Percentiles rank a stretch among this genome's conserved stretches.
These are phyloP conservation scores for Sistotremastrum suecicum DNA, from an alignment of 768 basidiomycete genomes.

Conservation along the genomic window DNA sequence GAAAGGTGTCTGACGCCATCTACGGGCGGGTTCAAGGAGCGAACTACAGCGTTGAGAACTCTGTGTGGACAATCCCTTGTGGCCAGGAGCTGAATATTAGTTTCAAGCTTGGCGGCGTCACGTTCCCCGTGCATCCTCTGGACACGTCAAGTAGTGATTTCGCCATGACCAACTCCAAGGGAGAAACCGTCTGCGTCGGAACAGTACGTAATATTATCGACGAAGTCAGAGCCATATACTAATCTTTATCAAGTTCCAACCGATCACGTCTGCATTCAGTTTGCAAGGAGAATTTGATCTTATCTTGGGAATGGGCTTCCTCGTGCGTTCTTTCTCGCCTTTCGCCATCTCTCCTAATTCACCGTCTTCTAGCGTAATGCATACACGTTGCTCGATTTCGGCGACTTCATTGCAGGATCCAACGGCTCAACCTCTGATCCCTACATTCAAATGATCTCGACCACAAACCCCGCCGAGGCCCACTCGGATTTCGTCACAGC, in stretches of 20 bases:
- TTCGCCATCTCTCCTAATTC: neutral
- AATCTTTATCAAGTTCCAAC: conserved; percentile 49
- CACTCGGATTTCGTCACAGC: conserved; percentile 20
- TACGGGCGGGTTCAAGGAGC: conserved; percentile 70
- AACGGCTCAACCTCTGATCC: conserved; percentile 18
- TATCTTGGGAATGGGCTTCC: conserved; percentile 23
- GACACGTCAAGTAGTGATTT: conserved; percentile 54
- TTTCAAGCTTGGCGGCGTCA: conserved; percentile 53
- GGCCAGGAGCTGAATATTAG: conserved; percentile 56
- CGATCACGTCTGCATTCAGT: conserved; percentile 48
- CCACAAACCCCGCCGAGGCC: conserved; percentile 30
- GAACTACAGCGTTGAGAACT: conserved; percentile 36
- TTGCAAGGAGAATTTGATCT: conserved; percentile 13
- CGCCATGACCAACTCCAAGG: conserved; percentile 27
- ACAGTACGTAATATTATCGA: conserved; percentile 30
- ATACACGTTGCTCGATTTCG: conserved; percentile 22
- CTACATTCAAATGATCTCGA: conserved; percentile 21
- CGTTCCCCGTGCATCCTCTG: conserved; percentile 63
- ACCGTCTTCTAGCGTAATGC: conserved; percentile 15
- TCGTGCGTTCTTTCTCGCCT: conserved; percentile 12
- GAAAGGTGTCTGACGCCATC: conserved; percentile 63
- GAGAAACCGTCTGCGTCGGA: conserved; percentile 50
- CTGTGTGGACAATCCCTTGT: conserved; percentile 66
- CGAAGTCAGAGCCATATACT: conserved; percentile 1
- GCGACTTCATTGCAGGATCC: conserved; percentile 15